Evolutionary conservation across 768 basidiomycete genomes (phyloP), one percentile per base, ranked within the genome.

Genomic region (Trametes cinnabarina): DNA sequence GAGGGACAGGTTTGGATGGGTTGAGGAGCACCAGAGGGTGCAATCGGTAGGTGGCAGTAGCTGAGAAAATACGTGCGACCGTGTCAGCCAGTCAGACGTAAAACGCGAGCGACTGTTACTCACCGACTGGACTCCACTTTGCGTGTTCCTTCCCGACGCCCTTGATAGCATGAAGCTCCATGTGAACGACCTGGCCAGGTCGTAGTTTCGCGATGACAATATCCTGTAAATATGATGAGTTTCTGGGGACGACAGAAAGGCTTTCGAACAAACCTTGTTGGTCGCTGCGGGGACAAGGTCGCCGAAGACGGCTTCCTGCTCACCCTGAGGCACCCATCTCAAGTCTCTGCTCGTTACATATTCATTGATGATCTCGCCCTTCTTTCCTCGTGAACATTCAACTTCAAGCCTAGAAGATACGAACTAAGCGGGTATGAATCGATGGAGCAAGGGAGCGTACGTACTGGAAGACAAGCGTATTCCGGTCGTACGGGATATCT

Each of bases 41-140:
- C 6, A 97, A 80, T 48, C 97, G 90, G 69, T 98, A 99, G 0
- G 94, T 92, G 3, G 97, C 96, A 7, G 95, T 98, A 3, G 96
- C 96, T 94, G n/a, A 3, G 1, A 3, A 15, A 26, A 1, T 19
- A 30, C 37, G 23, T 2, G 20, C 12, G n/a, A n/a, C n/a, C n/a
- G n/a, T n/a, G n/a, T n/a, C n/a, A n/a, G n/a, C n/a, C n/a, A n/a
- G n/a, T n/a, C n/a, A n/a, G n/a, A n/a, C n/a, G n/a, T n/a, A n/a
- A n/a, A n/a, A n/a, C n/a, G n/a, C n/a, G n/a, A n/a, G n/a, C n/a
- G n/a, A n/a, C n/a, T n/a, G n/a, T n/a, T n/a, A n/a, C 83, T 55
- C 65, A 91, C 94, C 93, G 50, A 98, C 97, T 28, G 97, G 94
- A 57, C 85, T 92, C 71, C 92, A 99, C 70, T 99, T 99, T 44